Conservation (phyloP, 805 yeast species). For the Candida arabinofermentans region DNA sequence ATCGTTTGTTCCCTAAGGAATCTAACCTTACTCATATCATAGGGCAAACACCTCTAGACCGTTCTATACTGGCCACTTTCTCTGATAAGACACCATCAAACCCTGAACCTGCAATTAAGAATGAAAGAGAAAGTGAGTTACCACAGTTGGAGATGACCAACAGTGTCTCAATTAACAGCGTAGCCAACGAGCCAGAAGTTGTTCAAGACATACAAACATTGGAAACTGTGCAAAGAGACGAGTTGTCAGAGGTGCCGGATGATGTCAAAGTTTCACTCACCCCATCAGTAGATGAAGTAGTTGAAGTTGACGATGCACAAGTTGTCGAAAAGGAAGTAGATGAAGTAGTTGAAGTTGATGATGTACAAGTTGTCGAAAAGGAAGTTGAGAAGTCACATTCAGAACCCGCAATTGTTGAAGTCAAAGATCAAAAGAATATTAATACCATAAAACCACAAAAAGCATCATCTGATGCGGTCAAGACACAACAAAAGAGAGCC, state of each 20-base stretch:
- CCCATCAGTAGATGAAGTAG: conserved; percentile 9
- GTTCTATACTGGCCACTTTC: conserved; percentile 38
- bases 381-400: not conserved
- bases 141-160: too few species aligned
- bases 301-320: not conserved
- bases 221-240: too few species aligned
- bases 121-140: too few species aligned
- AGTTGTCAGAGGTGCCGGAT: too few species aligned
- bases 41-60: conserved; percentile 45
- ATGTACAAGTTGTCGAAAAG: conserved; percentile 11
- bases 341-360: not conserved
- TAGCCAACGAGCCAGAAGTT: too few species aligned
- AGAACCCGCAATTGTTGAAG: not conserved
- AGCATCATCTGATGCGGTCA: not conserved
- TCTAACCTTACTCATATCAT: conserved; percentile 42
- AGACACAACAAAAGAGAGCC: conserved; percentile 1
- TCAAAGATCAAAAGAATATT: not conserved
- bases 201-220: too few species aligned
- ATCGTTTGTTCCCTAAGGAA: conserved; percentile 38
- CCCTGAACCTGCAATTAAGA: too few species aligned
- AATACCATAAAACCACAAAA: conserved; percentile 1
- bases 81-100: conserved; percentile 27
- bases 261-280: too few species aligned
- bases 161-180: too few species aligned
- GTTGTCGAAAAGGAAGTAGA: too few species aligned